phyloP scores from a whole-genome alignment of 768 basidiomycete species.

The Gloeophyllum trabeum region DNA sequence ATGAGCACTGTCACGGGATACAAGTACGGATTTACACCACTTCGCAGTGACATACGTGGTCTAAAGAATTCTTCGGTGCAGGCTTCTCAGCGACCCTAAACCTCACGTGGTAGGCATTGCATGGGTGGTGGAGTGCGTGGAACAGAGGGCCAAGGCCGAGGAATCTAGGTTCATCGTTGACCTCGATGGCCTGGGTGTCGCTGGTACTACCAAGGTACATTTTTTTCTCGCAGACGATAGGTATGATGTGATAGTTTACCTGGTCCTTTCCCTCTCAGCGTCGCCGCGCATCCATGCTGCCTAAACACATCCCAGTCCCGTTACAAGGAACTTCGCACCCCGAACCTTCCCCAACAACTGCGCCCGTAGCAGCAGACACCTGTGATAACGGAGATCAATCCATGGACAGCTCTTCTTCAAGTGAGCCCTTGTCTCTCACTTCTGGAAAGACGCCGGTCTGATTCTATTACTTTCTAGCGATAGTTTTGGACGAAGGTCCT shows the following conservation, averaged over 20 bases:
- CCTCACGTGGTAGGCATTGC: conserved; percentile 75
- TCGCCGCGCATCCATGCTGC: conserved; percentile 65
- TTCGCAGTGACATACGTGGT: neutral
- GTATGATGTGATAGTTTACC: conserved; percentile 1
- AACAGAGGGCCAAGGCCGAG: conserved; percentile 50
- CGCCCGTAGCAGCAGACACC: conserved; percentile 3
- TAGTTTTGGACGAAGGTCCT: conserved; percentile 18
- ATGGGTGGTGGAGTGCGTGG: conserved; percentile 84
- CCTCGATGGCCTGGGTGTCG: conserved; percentile 42
- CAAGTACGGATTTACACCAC: conserved; percentile 35
- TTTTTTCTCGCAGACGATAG: neutral
- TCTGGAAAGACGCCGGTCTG: neutral
- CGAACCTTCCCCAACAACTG: conserved; percentile 1
- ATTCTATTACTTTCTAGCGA: neutral
- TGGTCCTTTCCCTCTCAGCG: conserved; percentile 29
- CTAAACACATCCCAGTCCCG: conserved; percentile 36
- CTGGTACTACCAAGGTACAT: conserved; percentile 52
- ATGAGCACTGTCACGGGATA: conserved; percentile 66
- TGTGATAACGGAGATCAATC: conserved; percentile 7
- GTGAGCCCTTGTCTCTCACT: conserved; percentile 5
- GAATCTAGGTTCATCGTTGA: conserved; percentile 59
- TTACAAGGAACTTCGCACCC: conserved; percentile 25
- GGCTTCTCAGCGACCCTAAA: conserved; percentile 52
- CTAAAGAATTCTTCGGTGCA: conserved; percentile 20
- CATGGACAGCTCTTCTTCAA: conserved; percentile 10